Percentiles rank a stretch among this genome's conserved stretches.
phyloP scores from a whole-genome alignment of 768 basidiomycete species.

The Epithele typhae region DNA sequence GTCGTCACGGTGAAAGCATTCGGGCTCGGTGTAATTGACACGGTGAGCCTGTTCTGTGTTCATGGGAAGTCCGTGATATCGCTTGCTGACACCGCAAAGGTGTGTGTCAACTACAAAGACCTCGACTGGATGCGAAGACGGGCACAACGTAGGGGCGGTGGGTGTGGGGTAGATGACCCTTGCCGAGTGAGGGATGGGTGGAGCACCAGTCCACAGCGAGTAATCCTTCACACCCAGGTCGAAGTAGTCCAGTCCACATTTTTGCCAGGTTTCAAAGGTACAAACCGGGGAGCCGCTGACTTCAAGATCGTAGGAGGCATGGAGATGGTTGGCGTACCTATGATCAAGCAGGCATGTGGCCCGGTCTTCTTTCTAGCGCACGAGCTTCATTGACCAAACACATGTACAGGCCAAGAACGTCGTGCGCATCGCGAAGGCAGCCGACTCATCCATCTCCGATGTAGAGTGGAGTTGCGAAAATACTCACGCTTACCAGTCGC shows the following conservation, averaged over 20 bases:
- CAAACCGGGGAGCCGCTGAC: conserved; percentile 64
- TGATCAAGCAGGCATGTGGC: conserved; percentile 74
- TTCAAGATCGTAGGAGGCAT: conserved; percentile 54
- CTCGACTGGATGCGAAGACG: conserved; percentile 72
- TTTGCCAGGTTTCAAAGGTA: conserved; percentile 69
- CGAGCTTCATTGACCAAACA: not conserved
- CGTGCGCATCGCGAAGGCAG: conserved; percentile 48
- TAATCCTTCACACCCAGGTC: conserved; percentile 87
- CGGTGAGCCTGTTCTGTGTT: conserved; percentile 65
- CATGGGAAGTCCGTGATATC: too few species aligned
- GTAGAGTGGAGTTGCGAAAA: too few species aligned
- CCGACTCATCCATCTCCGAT: conserved; percentile 49
- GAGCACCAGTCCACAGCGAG: too few species aligned
- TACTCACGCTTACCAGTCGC: too few species aligned
- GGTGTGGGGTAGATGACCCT: too few species aligned
- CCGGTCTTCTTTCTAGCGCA: too few species aligned
- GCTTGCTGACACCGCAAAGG: too few species aligned
- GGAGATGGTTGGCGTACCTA: conserved; percentile 89
- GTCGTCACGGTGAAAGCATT: conserved; percentile 82
- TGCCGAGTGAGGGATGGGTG: too few species aligned
- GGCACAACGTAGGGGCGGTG: too few species aligned
- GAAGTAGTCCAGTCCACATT: conserved; percentile 73
- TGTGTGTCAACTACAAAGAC: conserved; percentile 87
- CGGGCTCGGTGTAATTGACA: conserved; percentile 82
- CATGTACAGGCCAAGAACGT: conserved; percentile 45